Conservation (phyloP, 306 rosid genomes). For the Ziziphus jujuba region DNA sequence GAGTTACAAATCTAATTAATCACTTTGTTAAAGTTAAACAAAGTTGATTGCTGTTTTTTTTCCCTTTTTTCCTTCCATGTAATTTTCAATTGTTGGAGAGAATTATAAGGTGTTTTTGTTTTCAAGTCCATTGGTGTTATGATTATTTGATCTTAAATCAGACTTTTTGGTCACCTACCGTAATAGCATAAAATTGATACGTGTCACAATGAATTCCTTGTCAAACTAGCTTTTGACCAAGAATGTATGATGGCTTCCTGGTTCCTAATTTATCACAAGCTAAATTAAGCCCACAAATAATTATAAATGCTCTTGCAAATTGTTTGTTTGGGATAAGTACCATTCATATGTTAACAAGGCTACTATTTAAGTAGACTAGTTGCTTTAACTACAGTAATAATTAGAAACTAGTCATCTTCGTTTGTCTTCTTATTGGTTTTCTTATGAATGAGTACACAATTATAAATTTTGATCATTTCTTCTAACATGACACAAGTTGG, state of each 20-base stretch:
- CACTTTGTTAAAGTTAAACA: slow-evolving; percentile 32
- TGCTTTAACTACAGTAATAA: no score
- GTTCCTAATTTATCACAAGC: background rate
- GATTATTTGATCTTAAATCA: slow-evolving; percentile 25
- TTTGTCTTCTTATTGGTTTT: no score
- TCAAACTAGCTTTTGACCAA: slow-evolving; percentile 59
- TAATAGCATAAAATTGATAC: slow-evolving; percentile 29
- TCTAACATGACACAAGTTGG: no score
- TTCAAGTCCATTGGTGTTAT: slow-evolving; percentile 16
- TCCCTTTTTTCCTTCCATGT: slow-evolving; percentile 2
- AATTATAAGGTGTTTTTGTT: slow-evolving; percentile 4
- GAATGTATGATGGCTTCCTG: slow-evolving; percentile 34
- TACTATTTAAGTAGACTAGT: no score
- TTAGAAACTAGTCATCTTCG: no score
- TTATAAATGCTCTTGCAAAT: no score
- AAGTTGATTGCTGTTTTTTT: slow-evolving; percentile 8
- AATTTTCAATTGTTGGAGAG: slow-evolving; percentile 24
- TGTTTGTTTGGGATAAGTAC: no score
- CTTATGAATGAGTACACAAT: no score
- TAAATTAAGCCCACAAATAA: background rate
- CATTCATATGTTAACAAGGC: no score
- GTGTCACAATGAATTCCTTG: slow-evolving; percentile 29
- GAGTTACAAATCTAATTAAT: slow-evolving; percentile 27
- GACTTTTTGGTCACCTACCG: slow-evolving; percentile 60
- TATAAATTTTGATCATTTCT: no score